Conservation (phyloP, 139 green algal species). For the Chlorella sp. region DNA sequence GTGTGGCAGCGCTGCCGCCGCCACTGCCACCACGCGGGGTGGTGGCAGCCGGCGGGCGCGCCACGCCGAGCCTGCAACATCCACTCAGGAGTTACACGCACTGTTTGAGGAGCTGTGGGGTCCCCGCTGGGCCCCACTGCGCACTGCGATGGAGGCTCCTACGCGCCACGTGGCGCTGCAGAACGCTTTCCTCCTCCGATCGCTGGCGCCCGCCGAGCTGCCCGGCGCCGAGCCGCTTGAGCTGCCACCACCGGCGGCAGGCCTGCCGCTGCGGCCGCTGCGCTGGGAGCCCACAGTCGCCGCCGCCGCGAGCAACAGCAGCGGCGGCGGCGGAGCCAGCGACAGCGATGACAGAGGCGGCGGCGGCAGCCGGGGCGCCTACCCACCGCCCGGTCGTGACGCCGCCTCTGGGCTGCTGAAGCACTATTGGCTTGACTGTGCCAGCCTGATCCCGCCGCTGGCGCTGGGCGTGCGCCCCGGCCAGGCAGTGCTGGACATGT, state of each 20-base stretch:
- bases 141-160: not conserved
- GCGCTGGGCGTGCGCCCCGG: constrained; percentile 44
- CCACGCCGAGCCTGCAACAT: no score
- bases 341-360: no score
- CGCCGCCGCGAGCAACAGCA: not conserved
- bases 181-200: constrained; percentile 3
- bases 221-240: not conserved
- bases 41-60: no score
- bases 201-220: not conserved
- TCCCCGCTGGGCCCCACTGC: not conserved
- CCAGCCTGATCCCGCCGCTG: constrained; percentile 58
- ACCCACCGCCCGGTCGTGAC: constrained; percentile 13
- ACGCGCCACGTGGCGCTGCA: constrained; percentile 17
- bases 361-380: no score
- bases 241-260: not conserved
- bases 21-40: no score
- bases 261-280: not conserved
- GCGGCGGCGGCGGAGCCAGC: no score
- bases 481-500: constrained; percentile 65
- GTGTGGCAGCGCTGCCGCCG: no score
- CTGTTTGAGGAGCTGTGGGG: not conserved
- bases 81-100: constrained; percentile 6
- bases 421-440: constrained; percentile 71
- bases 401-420: constrained; percentile 7
- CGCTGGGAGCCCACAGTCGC: not conserved